Conservation (phyloP, 2,329 filamentous ascomycete genomes). For the Colletotrichum eremochloae region DNA sequence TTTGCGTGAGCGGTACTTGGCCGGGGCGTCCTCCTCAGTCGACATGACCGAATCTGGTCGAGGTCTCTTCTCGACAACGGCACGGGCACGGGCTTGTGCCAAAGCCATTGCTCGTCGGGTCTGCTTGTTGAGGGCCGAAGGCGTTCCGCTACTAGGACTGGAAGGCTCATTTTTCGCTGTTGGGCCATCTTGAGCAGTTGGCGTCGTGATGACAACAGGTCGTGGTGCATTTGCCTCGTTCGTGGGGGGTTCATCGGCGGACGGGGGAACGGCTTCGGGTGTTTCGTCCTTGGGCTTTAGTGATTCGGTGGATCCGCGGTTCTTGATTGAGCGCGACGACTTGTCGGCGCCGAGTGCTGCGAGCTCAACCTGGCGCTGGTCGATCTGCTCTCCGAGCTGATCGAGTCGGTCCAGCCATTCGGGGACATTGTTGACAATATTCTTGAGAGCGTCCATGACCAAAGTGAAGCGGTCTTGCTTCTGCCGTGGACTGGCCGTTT, state of each 20-base stretch:
- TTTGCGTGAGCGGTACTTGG: conserved; percentile 76
- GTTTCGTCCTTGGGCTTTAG: conserved; percentile 64
- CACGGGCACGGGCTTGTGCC: conserved; percentile 61
- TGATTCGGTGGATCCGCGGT: conserved; percentile 67
- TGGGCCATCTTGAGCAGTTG: conserved; percentile 27
- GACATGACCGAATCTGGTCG: conserved; percentile 67
- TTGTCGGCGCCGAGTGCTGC: conserved; percentile 59
- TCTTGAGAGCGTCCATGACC: conserved; percentile 69
- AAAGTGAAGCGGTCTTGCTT: conserved; percentile 51
- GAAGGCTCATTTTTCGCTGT: conserved; percentile 42
- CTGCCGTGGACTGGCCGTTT: conserved; percentile 47
- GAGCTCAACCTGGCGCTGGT: conserved; percentile 71
- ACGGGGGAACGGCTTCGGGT: conserved; percentile 11
- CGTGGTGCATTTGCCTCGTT: background rate
- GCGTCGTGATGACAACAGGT: background rate
- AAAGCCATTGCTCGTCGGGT: conserved; percentile 60
- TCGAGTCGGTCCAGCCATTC: conserved; percentile 72
- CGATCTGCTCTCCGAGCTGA: conserved; percentile 71
- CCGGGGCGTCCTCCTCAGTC: conserved; percentile 58
- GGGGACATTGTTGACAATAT: conserved; percentile 68
- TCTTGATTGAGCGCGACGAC: conserved; percentile 59
- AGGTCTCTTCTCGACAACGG: conserved; percentile 63
- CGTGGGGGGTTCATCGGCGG: conserved; percentile 17
- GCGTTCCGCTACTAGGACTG: conserved; percentile 53
- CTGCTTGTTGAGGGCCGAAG: conserved; percentile 55